Conservation (phyloP, 164 flowering plant species). For the Litsea cubeba region DNA sequence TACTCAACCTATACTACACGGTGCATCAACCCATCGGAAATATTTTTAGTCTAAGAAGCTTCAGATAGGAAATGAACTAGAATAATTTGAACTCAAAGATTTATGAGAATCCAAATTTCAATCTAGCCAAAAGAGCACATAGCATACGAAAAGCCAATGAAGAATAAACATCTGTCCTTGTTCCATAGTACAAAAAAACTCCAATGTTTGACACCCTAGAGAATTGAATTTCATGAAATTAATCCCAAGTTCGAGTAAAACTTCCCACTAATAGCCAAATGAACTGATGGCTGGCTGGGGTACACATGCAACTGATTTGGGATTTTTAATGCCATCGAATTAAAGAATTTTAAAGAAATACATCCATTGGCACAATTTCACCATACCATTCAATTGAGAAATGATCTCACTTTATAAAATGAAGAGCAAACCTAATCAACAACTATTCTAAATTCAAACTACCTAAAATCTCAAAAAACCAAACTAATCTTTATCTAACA, state of each 20-base stretch:
- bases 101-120: too few species aligned
- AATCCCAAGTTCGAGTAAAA: too few species aligned
- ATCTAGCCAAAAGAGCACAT: too few species aligned
- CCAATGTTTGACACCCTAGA: background rate
- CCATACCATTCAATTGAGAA: too few species aligned
- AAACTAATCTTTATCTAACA: too few species aligned
- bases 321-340: background rate
- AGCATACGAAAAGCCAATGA: background rate
- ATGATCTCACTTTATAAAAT: too few species aligned
- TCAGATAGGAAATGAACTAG: background rate
- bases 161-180: background rate
- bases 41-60: background rate
- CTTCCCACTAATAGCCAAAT: background rate
- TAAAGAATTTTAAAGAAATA: too few species aligned
- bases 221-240: background rate
- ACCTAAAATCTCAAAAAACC: too few species aligned
- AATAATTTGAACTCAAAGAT: background rate
- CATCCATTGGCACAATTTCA: too few species aligned
- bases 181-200: background rate
- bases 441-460: too few species aligned
- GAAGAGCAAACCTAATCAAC: too few species aligned
- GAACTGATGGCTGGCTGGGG: background rate
- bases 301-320: background rate
- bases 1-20: background rate
- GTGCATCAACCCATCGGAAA: background rate